Percentiles rank a stretch among this genome's conserved stretches.
These are phyloP conservation scores for Trichoderma atrobrunneum DNA, from an alignment of 2,329 filamentous ascomycete species.

Conservation along the genomic window DNA sequence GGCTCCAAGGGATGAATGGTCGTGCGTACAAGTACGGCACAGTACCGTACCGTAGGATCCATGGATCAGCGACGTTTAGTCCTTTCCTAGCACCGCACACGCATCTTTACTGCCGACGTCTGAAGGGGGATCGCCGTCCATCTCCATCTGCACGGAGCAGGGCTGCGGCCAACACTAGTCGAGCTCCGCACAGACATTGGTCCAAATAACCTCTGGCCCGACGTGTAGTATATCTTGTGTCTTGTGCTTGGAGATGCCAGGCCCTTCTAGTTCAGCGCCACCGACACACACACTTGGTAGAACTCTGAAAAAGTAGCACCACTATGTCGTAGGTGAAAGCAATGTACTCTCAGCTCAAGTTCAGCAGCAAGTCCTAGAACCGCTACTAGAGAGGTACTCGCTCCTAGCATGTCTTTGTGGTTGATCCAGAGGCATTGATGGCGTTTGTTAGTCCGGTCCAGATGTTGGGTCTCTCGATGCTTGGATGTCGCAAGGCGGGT, in stretches of 20 bases:
- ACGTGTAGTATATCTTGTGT: background rate
- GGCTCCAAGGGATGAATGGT: background rate
- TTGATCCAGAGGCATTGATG: background rate
- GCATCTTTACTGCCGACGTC: conserved; percentile 3
- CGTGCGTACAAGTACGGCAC: background rate
- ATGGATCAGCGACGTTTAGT: background rate
- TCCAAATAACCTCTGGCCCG: conserved; percentile 1
- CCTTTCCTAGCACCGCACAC: background rate
- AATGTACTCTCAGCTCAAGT: background rate
- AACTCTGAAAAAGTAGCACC: background rate
- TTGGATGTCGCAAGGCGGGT: conserved; percentile 2
- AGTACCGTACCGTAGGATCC: background rate
- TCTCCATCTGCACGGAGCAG: conserved; percentile 13
- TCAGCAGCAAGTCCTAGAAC: background rate
- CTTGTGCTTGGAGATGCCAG: background rate
- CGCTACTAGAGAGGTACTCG: background rate
- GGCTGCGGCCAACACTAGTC: background rate
- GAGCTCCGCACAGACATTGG: conserved; percentile 5
- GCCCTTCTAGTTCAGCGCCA: background rate
- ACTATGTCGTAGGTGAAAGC: background rate
- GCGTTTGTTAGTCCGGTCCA: conserved; percentile 5
- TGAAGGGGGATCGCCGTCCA: conserved; percentile 8
- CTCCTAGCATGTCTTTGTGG: background rate
- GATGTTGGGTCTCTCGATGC: conserved; percentile 3
- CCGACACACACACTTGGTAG: background rate